phyloP scores from a whole-genome alignment of 768 basidiomycete genomes.

The Pulveroboletus frians region DNA sequence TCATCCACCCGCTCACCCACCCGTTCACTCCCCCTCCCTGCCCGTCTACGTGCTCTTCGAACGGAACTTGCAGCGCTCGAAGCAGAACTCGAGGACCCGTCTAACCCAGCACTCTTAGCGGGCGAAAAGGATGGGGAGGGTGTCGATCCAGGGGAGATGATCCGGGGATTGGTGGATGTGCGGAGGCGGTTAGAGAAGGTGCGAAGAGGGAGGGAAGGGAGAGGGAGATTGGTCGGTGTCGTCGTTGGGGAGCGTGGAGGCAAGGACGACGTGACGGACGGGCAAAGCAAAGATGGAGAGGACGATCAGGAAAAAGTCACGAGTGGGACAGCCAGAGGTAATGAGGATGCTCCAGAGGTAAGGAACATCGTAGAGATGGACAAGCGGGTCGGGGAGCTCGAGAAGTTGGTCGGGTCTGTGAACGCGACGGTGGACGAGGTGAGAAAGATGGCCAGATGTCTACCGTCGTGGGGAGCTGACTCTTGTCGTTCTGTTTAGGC shows the following conservation, averaged over 20 bases:
- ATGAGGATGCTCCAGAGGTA: slow-evolving; percentile 34
- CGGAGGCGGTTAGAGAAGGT: slow-evolving; percentile 65
- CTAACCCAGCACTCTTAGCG: slow-evolving; percentile 63
- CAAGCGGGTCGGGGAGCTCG: slow-evolving; percentile 75
- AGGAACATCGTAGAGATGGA: slow-evolving; percentile 71
- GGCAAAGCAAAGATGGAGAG: background rate
- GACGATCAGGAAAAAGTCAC: background rate
- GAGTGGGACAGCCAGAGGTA: background rate
- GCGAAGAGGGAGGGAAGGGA: slow-evolving; percentile 57
- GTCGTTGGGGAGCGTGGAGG: slow-evolving; percentile 36
- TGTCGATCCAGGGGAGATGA: slow-evolving; percentile 69
- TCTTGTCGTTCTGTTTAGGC: slow-evolving; percentile 37
- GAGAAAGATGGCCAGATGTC: background rate
- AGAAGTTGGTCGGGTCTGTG: slow-evolving; percentile 79
- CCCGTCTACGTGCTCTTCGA: slow-evolving; percentile 62
- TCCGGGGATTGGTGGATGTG: slow-evolving; percentile 73
- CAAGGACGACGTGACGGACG: background rate
- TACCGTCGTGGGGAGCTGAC: background rate
- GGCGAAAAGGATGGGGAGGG: slow-evolving; percentile 45
- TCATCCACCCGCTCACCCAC: slow-evolving; percentile 32
- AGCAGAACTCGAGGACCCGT: slow-evolving; percentile 72
- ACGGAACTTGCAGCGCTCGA: slow-evolving; percentile 79
- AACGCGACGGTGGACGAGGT: slow-evolving; percentile 80
- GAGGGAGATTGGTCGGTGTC: slow-evolving; percentile 57
- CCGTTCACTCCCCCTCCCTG: slow-evolving; percentile 42